These are phyloP conservation scores for Tinospora cordifolia DNA, from an alignment of 164 flowering plant species.

Conservation along the genomic window DNA sequence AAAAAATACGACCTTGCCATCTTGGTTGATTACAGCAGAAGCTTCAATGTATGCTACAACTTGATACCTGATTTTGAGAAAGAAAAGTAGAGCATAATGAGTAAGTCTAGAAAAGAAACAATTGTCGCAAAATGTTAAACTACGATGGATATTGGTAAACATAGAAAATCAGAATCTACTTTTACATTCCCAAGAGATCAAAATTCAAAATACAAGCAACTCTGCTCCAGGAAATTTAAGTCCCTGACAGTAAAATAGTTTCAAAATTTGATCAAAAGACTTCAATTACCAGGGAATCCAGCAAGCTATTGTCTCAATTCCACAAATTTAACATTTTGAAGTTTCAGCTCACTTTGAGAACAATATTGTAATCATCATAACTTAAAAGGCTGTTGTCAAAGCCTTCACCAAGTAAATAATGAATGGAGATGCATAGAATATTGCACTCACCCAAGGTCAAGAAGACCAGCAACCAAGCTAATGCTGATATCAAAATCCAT, in stretches of 20 bases:
- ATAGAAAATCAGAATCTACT: not conserved
- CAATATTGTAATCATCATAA: no score
- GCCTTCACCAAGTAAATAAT: no score
- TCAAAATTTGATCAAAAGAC: no score
- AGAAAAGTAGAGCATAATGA: not conserved
- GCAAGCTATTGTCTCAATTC: no score
- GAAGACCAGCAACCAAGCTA: constrained; percentile 92
- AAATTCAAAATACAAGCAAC: not conserved
- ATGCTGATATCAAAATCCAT: constrained; percentile 98
- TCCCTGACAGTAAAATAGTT: no score
- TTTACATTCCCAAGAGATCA: not conserved
- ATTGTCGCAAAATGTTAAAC: not conserved
- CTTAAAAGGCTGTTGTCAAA: no score
- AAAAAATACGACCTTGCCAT: constrained; percentile 98
- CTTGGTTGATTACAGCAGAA: constrained; percentile 92
- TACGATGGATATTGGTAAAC: not conserved
- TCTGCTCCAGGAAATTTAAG: no score
- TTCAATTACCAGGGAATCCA: no score
- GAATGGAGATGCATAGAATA: not conserved
- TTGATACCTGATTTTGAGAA: constrained; percentile 59
- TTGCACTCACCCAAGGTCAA: constrained; percentile 82
- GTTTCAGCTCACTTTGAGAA: no score
- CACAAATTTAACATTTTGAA: no score
- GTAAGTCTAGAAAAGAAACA: not conserved
- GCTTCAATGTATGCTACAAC: constrained; percentile 99